Conservation (phyloP, 441 rosid genomes). For the Biscutella laevigata region DNA sequence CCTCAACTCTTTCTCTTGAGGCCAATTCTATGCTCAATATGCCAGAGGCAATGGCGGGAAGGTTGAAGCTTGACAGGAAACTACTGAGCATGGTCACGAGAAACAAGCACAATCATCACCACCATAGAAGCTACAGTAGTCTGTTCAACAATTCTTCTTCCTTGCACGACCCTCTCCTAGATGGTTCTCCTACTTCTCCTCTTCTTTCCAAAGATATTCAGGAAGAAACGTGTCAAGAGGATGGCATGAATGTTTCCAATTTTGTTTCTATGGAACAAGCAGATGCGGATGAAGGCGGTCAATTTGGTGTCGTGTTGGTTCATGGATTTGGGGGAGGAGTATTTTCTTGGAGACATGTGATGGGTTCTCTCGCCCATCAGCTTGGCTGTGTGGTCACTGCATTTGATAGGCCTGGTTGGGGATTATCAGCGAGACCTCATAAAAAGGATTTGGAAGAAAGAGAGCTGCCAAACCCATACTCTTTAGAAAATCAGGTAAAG, state of each 20-base stretch:
- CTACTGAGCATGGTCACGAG: constrained; percentile 38
- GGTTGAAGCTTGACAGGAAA: constrained; percentile 61
- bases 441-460: constrained; percentile 75
- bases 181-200: constrained; percentile 47
- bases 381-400: constrained; percentile 79
- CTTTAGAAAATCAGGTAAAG: constrained; percentile 70
- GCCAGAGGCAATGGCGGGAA: constrained; percentile 44
- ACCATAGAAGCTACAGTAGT: constrained; percentile 72
- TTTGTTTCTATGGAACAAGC: constrained; percentile 29
- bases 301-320: constrained; percentile 65
- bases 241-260: constrained; percentile 28
- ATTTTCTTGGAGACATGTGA: constrained; percentile 96
- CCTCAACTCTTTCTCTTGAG: constrained; percentile 42
- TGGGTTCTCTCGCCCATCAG: constrained; percentile 65
- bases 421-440: constrained; percentile 70
- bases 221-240: constrained; percentile 38
- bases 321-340: constrained; percentile 99
- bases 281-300: constrained; percentile 39
- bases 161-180: constrained; percentile 70
- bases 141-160: constrained; percentile 65
- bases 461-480: constrained; percentile 73
- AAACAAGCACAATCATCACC: constrained; percentile 47
- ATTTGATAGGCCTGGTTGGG: constrained; percentile 99
- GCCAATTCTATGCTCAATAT: constrained; percentile 37
- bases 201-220: constrained; percentile 56